These are phyloP conservation scores for Trichoderma citrinoviride DNA, from an alignment of 2,329 filamentous ascomycete species.

Conservation along the genomic window DNA sequence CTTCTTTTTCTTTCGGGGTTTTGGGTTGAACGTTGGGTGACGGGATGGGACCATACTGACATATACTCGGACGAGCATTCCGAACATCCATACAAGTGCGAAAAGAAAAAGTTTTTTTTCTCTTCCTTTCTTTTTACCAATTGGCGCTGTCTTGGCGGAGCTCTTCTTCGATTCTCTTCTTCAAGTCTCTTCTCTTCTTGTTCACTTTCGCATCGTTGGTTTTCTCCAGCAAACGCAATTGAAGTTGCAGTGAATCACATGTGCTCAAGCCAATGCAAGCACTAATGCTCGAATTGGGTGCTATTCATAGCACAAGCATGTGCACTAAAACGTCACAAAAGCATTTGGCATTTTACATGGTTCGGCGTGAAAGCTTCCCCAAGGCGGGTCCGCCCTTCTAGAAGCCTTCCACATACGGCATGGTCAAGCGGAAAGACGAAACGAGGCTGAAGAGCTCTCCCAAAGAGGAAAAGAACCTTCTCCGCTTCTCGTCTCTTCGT, in stretches of 20 bases:
- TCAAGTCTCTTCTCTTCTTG: too few species aligned
- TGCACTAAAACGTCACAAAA: conserved; percentile 11
- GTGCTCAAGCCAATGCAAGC: background rate
- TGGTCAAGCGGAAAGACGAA: background rate
- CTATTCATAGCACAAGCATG: conserved; percentile 17
- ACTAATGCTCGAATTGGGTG: background rate
- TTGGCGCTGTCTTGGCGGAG: background rate
- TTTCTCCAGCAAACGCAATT: background rate
- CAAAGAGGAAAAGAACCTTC: conserved; percentile 15
- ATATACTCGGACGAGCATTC: background rate
- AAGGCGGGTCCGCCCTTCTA: background rate
- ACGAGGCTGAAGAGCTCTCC: conserved; percentile 21
- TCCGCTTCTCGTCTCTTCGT: background rate
- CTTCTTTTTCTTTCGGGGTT: background rate
- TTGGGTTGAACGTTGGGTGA: conserved; percentile 17
- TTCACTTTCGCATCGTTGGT: background rate
- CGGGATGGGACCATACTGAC: background rate
- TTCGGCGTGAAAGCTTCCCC: background rate
- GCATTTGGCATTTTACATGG: background rate
- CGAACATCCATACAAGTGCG: background rate
- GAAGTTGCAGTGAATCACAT: too few species aligned
- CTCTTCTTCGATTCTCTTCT: background rate
- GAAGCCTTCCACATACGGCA: conserved; percentile 1
- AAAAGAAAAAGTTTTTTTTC: too few species aligned
- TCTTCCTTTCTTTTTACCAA: background rate